phyloP scores from a whole-genome alignment of 495 filamentous ascomycete genomes.

The Cenococcum geophilum region DNA sequence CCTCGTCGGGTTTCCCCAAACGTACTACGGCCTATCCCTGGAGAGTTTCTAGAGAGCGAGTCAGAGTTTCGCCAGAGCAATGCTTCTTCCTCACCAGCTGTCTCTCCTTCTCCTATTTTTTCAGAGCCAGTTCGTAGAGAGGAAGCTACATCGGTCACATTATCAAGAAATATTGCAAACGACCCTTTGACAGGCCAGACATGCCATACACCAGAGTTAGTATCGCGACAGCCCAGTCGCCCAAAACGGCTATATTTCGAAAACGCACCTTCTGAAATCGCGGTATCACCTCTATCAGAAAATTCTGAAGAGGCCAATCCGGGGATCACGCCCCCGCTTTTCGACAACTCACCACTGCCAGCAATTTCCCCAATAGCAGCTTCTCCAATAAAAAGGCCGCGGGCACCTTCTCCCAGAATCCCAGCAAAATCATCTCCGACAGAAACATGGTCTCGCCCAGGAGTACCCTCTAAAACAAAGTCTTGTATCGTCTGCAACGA shows the following conservation, averaged over 20 bases:
- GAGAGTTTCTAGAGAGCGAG: not conserved
- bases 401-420: not conserved
- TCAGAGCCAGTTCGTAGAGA: not conserved
- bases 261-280: not conserved
- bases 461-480: not conserved
- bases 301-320: not conserved
- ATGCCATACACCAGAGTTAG: not conserved
- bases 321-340: too few species aligned
- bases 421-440: not conserved
- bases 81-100: not conserved
- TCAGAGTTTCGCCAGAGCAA: not conserved
- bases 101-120: too few species aligned
- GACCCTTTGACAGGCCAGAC: not conserved
- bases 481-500: not conserved
- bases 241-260: not conserved
- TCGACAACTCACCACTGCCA: not conserved
- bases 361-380: not conserved
- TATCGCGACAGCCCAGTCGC: not conserved
- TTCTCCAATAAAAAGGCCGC: not conserved
- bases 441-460: not conserved
- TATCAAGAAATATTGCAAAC: not conserved
- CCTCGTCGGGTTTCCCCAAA: not conserved
- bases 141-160: not conserved
- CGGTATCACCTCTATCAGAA: not conserved
- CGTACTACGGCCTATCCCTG: not conserved